Evolutionary conservation across 331 rosid species (phyloP).

Genomic region (Acacia concinna): DNA sequence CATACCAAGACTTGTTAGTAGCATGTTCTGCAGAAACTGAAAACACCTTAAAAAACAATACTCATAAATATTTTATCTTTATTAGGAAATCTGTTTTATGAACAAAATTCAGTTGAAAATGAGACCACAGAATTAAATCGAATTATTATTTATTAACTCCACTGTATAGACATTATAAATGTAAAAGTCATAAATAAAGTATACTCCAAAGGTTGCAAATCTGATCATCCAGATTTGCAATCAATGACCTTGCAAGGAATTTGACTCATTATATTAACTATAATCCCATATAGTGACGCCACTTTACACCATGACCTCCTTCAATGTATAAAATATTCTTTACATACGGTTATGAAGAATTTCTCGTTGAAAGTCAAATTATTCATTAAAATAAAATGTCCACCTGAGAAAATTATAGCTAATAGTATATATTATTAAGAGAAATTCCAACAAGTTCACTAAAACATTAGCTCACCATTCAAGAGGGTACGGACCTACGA

Average conservation of each 20-base stretch:
- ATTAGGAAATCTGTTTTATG: background rate
- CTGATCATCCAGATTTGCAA: slow-evolving; percentile 11
- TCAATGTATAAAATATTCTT: background rate
- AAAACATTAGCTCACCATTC: slow-evolving; percentile 30
- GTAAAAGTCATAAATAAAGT: slow-evolving; percentile 3
- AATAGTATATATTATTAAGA: background rate
- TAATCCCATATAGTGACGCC: slow-evolving; percentile 28
- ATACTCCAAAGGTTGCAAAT: background rate
- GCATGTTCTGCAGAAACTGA: background rate
- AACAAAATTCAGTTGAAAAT: background rate
- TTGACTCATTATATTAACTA: slow-evolving; percentile 11
- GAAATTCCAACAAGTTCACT: slow-evolving; percentile 16
- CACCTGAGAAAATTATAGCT: background rate
- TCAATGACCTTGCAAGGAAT: slow-evolving; percentile 14
- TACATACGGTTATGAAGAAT: slow-evolving; percentile 1
- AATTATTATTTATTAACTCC: background rate
- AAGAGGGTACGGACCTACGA: slow-evolving; percentile 25
- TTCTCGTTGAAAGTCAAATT: slow-evolving; percentile 16
- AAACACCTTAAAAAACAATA: background rate
- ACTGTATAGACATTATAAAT: background rate
- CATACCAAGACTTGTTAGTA: background rate
- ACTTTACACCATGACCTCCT: slow-evolving; percentile 23
- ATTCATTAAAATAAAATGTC: background rate
- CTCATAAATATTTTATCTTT: background rate
- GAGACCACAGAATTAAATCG: background rate